Conservation (phyloP, 83 land plant species). For the Isoetes engelmannii region DNA sequence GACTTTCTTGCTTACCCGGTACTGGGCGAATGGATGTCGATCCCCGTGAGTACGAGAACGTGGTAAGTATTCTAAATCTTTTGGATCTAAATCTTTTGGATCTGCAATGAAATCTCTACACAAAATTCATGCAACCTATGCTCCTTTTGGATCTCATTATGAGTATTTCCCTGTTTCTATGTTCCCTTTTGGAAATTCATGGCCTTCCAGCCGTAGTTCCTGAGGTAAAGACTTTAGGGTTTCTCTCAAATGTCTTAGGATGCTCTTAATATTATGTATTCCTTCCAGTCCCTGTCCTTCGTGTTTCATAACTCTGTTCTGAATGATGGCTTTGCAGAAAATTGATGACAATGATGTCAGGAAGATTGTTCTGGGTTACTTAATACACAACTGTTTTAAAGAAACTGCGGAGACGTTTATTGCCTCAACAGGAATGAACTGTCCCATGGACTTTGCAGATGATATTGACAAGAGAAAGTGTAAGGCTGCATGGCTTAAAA, state of each 20-base stretch:
- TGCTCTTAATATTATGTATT: background rate
- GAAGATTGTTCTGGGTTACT: slow-evolving; percentile 74
- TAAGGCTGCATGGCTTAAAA: slow-evolving; percentile 17
- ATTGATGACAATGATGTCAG: slow-evolving; percentile 77
- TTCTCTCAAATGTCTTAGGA: background rate
- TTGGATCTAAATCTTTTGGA: background rate
- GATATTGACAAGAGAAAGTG: slow-evolving; percentile 95
- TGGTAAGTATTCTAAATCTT: slow-evolving; percentile 20
- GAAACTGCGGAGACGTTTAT: slow-evolving; percentile 86
- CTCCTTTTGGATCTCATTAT: slow-evolving; percentile 3
- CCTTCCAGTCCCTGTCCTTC: background rate
- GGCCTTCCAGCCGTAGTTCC: background rate
- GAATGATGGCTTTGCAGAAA: slow-evolving; percentile 36
- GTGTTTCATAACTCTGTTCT: background rate
- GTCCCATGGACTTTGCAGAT: slow-evolving; percentile 47
- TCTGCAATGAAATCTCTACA: background rate
- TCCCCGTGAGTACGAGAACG: slow-evolving; percentile 30
- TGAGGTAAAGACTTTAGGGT: background rate
- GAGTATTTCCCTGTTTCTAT: background rate
- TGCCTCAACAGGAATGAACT: slow-evolving; percentile 68
- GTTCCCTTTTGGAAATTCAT: background rate
- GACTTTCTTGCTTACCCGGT: too few relatives aligned
- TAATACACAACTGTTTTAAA: slow-evolving; percentile 90
- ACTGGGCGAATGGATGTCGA: slow-evolving; percentile 35
- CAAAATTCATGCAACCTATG: background rate